Base-by-base conservation (phyloP, 768 basidiomycete genomes). In the Suillus hirtellus region DNA sequence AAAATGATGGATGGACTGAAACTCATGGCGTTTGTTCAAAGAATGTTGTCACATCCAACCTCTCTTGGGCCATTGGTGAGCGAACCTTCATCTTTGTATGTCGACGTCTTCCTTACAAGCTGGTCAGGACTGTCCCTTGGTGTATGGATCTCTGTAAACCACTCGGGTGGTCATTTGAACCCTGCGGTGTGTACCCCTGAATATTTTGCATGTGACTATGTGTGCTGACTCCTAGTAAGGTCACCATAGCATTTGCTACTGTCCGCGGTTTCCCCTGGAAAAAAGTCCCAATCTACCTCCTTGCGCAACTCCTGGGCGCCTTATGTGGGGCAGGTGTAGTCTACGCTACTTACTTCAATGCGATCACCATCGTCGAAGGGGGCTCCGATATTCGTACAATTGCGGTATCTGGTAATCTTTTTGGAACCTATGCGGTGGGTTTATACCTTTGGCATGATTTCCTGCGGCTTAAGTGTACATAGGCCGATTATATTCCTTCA, bases 261-360 rank as follows among this genome's bases (percentile, higher is more conserved):
- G 89, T 84, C 74, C 83, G 89, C 66, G 84, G 82, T 43, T 90
- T 92, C 74, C 88, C 89, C 0, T 87, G 87, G 86, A 80, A 79
- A 66, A 90, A 91, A 73, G 89, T 89, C 0, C 89, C 90, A 0
- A 81, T 77, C 17, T 89, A 84, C 74, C 83, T 88, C 38, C 69
- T 84, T 60, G 80, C 84, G 0, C 87, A 89, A 71, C 53, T 85
- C 31, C 67, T 87, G 62, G 87, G 86, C 12, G 86, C 78, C 5
- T 65, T 86, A 44, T 73, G 79, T 34, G 87, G 85, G 7, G 81
- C 81, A 4, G 79, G 80, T 1, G 65, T 84, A 53, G 73, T 83
- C 37, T 88, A 87, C 64, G 85, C 78, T 4, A 83, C 84, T 64
- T 89, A 87, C 69, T 79, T 80, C 68, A 83, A 84, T 69, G 86